Conservation (phyloP, 2,329 filamentous ascomycete species). For the Neofusicoccum ribis region DNA sequence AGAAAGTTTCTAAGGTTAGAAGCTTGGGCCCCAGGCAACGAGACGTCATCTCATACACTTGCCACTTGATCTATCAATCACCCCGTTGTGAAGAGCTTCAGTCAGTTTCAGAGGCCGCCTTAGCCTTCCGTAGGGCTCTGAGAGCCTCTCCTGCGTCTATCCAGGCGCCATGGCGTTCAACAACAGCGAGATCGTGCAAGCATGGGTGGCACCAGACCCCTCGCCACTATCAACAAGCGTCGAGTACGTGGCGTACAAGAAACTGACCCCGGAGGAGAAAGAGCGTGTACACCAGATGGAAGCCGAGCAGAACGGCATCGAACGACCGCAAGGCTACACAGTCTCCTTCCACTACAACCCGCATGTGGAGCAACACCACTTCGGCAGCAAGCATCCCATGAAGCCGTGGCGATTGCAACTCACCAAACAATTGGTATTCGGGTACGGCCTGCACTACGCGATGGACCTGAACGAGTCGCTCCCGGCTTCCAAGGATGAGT, state of each 20-base stretch:
- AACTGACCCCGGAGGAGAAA: constrained; percentile 15
- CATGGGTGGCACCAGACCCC: constrained; percentile 12
- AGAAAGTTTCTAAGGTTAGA: neutral
- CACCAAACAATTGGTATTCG: constrained; percentile 90
- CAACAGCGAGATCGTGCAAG: constrained; percentile 19
- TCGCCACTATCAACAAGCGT: constrained; percentile 14
- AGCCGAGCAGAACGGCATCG: constrained; percentile 66
- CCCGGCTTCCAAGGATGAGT: constrained; percentile 81
- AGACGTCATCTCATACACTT: neutral
- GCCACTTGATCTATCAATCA: neutral
- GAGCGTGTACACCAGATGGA: constrained; percentile 52
- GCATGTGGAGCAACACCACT: constrained; percentile 93
- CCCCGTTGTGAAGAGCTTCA: neutral
- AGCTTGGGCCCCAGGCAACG: neutral
- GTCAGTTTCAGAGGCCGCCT: neutral
- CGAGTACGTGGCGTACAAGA: constrained; percentile 13
- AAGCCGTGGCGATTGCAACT: constrained; percentile 97
- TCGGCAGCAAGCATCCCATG: constrained; percentile 96
- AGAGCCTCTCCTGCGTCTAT: neutral
- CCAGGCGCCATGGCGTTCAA: constrained; percentile 12
- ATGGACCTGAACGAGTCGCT: constrained; percentile 93
- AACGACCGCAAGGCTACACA: constrained; percentile 78
- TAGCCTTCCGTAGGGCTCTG: neutral
- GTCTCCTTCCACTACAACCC: constrained; percentile 97
- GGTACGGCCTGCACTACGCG: constrained; percentile 92